These are phyloP conservation scores for Areca catechu DNA, from an alignment of 176 grass and related monocot species.

Conservation along the genomic window DNA sequence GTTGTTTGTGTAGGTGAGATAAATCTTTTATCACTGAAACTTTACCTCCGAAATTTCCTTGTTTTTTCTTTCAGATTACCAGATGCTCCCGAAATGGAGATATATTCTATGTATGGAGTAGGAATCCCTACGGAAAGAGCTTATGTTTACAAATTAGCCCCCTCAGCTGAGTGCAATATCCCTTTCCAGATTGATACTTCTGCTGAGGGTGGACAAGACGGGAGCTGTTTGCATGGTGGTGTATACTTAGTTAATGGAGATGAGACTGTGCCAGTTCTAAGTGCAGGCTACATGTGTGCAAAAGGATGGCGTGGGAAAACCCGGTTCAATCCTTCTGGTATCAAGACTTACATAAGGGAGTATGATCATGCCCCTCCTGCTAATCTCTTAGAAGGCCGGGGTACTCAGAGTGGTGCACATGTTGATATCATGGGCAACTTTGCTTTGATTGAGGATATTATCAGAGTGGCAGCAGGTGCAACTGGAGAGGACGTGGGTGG, in stretches of 20 bases:
- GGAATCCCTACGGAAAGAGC: constrained; percentile 95
- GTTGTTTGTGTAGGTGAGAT: too few relatives aligned
- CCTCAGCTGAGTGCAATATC: constrained; percentile 72
- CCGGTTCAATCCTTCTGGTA: constrained; percentile 83
- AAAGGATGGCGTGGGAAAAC: constrained; percentile 96
- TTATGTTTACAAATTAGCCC: constrained; percentile 83
- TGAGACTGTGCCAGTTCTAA: constrained; percentile 92
- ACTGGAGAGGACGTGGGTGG: constrained; percentile 71
- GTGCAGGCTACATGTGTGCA: constrained; percentile 84
- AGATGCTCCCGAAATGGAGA: constrained; percentile 89
- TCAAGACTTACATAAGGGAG: constrained; percentile 72
- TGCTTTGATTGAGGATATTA: constrained; percentile 86
- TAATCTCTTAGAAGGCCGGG: constrained; percentile 84
- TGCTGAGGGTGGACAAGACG: constrained; percentile 58
- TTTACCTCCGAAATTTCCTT: not conserved
- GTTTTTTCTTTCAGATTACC: constrained; percentile 54
- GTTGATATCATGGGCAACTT: constrained; percentile 99
- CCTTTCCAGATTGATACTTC: constrained; percentile 85
- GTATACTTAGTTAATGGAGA: constrained; percentile 78
- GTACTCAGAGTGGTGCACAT: constrained; percentile 88
- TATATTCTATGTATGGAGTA: constrained; percentile 97
- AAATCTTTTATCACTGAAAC: too few relatives aligned
- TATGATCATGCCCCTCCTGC: constrained; percentile 73
- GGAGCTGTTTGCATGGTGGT: constrained; percentile 68
- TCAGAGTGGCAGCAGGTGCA: constrained; percentile 79